Percentiles rank a stretch among this genome's conserved stretches.
These are phyloP conservation scores for Benincasa hispida DNA, from an alignment of 306 rosid genomes.

Conservation along the genomic window DNA sequence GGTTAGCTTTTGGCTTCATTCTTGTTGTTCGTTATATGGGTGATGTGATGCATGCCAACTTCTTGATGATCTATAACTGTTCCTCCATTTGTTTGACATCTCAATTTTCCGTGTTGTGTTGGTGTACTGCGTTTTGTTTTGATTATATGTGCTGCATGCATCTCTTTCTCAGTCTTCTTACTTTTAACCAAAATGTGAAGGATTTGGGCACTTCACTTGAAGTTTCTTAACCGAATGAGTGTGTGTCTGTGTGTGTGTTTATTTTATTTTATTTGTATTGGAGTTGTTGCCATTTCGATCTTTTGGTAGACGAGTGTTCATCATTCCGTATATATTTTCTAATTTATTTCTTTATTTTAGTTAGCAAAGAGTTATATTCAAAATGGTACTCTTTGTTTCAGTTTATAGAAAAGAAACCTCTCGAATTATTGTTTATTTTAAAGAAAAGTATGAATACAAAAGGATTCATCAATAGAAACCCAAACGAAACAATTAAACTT, in stretches of 20 bases:
- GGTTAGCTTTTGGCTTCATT: slow-evolving; percentile 21
- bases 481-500: not conserved
- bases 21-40: not conserved
- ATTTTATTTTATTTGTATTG: not conserved
- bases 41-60: not conserved
- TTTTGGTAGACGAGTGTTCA: not conserved
- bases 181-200: not conserved
- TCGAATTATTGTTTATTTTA: not conserved
- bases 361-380: not conserved
- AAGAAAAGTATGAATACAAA: not conserved
- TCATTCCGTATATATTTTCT: not conserved
- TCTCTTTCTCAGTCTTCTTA: not conserved
- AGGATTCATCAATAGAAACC: not conserved
- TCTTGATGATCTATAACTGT: not conserved
- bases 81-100: not conserved
- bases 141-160: not conserved
- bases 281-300: not conserved
- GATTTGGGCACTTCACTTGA: not conserved
- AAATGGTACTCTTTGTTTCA: not conserved
- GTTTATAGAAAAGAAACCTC: not conserved
- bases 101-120: too few relatives aligned
- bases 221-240: slow-evolving; percentile 22
- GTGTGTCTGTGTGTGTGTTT: slow-evolving; percentile 9
- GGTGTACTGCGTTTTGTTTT: not conserved
- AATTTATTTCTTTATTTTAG: not conserved